These are phyloP conservation scores for Collybia nuda DNA, from an alignment of 768 basidiomycete species.

Conservation along the genomic window DNA sequence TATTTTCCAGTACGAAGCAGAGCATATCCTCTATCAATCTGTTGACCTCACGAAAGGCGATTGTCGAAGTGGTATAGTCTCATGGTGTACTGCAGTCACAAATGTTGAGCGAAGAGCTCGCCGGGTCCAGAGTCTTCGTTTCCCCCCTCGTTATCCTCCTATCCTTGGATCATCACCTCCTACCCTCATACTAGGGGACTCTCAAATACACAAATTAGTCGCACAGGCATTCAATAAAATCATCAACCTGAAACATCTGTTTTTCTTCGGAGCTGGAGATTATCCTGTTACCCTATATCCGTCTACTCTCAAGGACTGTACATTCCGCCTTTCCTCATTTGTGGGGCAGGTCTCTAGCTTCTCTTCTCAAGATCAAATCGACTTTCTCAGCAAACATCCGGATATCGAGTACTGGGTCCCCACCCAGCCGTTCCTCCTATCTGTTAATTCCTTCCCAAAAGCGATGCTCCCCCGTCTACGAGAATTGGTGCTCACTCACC, in stretches of 20 bases:
- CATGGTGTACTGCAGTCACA: no score
- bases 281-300: background rate
- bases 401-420: conserved; percentile 7
- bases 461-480: background rate
- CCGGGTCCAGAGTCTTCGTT: no score
- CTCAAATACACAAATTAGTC: background rate
- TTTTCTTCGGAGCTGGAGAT: background rate
- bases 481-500: background rate
- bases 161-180: no score
- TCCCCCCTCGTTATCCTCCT: no score
- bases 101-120: no score
- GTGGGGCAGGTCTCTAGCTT: background rate
- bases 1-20: no score
- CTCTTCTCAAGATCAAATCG: background rate
- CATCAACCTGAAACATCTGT: conserved; percentile 7
- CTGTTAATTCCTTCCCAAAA: background rate
- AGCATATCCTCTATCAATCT: no score
- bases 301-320: conserved; percentile 4
- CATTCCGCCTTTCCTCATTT: conserved; percentile 1
- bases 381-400: conserved; percentile 1
- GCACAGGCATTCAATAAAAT: conserved; percentile 4
- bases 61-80: no score
- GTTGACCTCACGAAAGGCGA: no score
- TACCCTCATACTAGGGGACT: no score
- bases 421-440: background rate